Evolutionary conservation across 164 flowering plant species (phyloP), one percentile per base, ranked within the genome.

Genomic region (Chimonanthus salicifolius): DNA sequence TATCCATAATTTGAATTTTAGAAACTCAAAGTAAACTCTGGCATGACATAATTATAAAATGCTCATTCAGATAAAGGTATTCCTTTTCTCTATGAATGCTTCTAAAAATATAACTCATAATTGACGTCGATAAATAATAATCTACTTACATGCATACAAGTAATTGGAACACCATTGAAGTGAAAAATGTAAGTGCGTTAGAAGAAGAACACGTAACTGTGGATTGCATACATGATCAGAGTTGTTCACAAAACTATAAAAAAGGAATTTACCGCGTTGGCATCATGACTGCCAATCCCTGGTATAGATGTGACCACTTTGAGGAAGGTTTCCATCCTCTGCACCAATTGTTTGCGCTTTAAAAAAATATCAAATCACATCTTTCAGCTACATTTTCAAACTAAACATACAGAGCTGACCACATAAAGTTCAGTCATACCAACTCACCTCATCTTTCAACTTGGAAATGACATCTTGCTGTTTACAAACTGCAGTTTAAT

Each of bases 261-360:
- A 13, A 16, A 69, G 48, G 44, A 68, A 64, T 73, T 33, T 91
- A 96, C 99, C 92, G 88, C 64, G 69, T 88, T 83, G 43, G 98
- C 98, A 77, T 92, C 98, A 80, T 96, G 99, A 73, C 74, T 82
- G 72, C 89, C 91, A 62, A 94, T 85, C 64, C 89, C 85, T 33
- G 98, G 98, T 74, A 96, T 88, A 54, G 97, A 85, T 21, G 94
- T 88, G 58, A 90, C 70, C 70, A 92, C 94, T 82, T 78, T 79
- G 67, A 86, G 81, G 76, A 86, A 94, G 65, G 70, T 62, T 1
- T 92, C 93, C 91, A 89, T 87, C 60, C 75, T 76, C 78, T 90
- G 92, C 75, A 94, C 92, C 33, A 88, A 80, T 51, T 64, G 82
- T 76, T 87, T 83, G 78, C 89, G 91, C 99, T 94, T 74, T 63